phyloP scores from a whole-genome alignment of 331 rosid genomes.

The Quercus phellos region DNA sequence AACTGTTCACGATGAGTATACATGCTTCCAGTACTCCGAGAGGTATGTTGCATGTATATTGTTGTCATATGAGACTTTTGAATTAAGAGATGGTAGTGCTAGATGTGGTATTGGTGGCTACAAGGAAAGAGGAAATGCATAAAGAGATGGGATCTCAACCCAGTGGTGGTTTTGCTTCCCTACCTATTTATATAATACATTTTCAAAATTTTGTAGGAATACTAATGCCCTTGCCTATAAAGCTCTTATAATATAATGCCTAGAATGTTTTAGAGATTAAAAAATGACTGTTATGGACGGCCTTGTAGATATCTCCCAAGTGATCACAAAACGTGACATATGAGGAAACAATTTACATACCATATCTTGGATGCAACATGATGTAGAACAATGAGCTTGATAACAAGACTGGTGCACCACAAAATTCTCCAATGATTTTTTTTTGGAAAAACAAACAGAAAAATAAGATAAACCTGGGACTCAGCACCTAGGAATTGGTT shows the following conservation, averaged over 20 bases:
- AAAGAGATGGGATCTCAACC: neutral
- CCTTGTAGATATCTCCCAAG: neutral
- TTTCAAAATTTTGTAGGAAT: no score
- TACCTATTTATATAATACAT: neutral
- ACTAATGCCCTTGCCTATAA: no score
- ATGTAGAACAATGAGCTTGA: no score
- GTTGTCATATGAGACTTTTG: constrained; percentile 3
- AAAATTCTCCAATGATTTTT: no score
- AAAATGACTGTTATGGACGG: neutral
- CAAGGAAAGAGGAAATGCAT: neutral
- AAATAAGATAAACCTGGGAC: no score
- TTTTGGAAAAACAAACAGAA: no score
- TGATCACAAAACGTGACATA: neutral
- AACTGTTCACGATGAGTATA: constrained; percentile 78
- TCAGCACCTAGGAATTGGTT: no score
- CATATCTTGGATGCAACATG: neutral
- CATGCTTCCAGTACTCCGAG: constrained; percentile 77
- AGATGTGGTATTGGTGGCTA: neutral
- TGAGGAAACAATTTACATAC: neutral
- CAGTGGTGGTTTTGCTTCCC: neutral
- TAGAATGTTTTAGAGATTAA: neutral
- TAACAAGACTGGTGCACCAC: no score
- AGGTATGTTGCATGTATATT: constrained; percentile 50
- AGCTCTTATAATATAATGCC: no score
- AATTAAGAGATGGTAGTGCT: neutral